Evolutionary conservation across 202 grass and related monocot species (phyloP).

Genomic region (Cymbopogon flexuosus): DNA sequence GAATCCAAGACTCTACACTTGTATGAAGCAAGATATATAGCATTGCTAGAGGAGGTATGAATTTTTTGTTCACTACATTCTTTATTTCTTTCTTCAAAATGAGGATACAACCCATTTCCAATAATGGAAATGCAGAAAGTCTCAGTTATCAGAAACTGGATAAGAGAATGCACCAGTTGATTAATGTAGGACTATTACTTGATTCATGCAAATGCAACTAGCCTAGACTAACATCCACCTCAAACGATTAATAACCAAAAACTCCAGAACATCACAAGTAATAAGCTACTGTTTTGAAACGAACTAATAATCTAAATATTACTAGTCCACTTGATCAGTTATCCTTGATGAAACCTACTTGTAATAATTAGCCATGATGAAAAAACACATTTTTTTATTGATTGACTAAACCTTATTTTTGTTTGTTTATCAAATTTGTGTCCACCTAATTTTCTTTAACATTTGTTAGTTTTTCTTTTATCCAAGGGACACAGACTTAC

Average conservation of each 20-base stretch:
- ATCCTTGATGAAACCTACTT: not conserved
- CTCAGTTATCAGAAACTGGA: not conserved
- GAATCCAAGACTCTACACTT: slow-evolving; percentile 86
- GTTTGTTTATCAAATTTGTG: not conserved
- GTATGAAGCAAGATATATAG: slow-evolving; percentile 92
- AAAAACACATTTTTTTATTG: not conserved
- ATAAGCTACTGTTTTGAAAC: not conserved
- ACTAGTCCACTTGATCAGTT: not conserved
- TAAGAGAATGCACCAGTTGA: not conserved
- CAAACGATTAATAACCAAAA: not conserved
- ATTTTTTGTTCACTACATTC: slow-evolving; percentile 15
- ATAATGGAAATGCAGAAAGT: not conserved
- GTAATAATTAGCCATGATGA: not conserved
- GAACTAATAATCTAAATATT: not conserved
- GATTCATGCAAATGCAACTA: not conserved
- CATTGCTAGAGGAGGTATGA: slow-evolving; percentile 78
- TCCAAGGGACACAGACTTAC: not conserved
- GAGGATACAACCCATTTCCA: not conserved
- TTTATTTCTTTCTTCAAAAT: not conserved
- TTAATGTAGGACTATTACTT: not conserved
- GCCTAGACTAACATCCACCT: not conserved
- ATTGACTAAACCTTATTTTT: not conserved
- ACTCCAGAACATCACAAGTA: not conserved
- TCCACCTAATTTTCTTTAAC: not conserved
- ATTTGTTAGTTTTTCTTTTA: not conserved